A percentile compares a stretch with the other conserved stretches of the same genome.
phyloP scores from a whole-genome alignment of 2,329 filamentous ascomycete species.

The Exophiala sideris region DNA sequence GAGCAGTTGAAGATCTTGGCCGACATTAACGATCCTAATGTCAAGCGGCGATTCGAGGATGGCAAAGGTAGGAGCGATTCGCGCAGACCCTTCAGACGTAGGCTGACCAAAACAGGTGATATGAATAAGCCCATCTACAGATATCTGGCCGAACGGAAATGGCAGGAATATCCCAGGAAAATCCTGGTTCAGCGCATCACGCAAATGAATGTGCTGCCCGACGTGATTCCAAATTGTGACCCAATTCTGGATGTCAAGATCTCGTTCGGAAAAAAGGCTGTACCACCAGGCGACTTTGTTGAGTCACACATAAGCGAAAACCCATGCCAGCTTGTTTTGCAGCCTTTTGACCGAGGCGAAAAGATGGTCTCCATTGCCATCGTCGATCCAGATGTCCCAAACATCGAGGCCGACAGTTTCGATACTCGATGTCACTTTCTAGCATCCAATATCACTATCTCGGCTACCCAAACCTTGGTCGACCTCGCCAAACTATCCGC shows the following conservation, averaged over 20 bases:
- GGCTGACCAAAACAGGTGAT: conserved; percentile 60
- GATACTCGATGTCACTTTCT: conserved; percentile 82
- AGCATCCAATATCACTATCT: conserved; percentile 68
- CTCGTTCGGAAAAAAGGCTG: conserved; percentile 67
- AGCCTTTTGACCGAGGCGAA: conserved; percentile 77
- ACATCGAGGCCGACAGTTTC: conserved; percentile 71
- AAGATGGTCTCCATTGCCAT: conserved; percentile 81
- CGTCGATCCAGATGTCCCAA: conserved; percentile 83
- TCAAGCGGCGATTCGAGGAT: conserved; percentile 93
- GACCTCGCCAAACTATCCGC: conserved; percentile 61
- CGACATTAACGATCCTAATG: conserved; percentile 90
- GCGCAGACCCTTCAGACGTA: not conserved
- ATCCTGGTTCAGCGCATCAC: conserved; percentile 79
- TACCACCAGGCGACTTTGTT: conserved; percentile 75
- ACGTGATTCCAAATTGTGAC: conserved; percentile 77
- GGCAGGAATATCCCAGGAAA: conserved; percentile 76
- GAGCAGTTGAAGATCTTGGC: conserved; percentile 81
- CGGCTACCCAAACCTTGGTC: conserved; percentile 58
- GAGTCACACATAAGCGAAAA: conserved; percentile 69
- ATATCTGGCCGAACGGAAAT: conserved; percentile 79
- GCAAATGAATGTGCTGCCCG: conserved; percentile 83
- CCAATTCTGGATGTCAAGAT: conserved; percentile 77
- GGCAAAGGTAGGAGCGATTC: conserved; percentile 63
- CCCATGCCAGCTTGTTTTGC: conserved; percentile 72
- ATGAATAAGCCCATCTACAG: conserved; percentile 97